Evolutionary conservation across 2,329 filamentous ascomycete genomes (phyloP).

Genomic region (Leptographium lundbergii): DNA sequence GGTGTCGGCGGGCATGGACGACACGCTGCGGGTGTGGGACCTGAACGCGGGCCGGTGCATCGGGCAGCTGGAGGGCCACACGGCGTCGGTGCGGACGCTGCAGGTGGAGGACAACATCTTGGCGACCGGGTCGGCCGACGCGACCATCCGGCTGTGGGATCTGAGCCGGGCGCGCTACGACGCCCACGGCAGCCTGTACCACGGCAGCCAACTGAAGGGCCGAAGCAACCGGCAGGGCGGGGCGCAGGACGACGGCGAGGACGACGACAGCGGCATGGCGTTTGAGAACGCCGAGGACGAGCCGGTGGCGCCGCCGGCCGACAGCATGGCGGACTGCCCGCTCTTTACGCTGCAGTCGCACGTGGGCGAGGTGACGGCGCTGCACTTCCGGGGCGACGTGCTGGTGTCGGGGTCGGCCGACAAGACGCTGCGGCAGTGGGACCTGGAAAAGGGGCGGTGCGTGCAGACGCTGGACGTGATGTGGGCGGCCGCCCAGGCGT

Average conservation of each 20-base stretch:
- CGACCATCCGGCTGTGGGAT: slow-evolving; percentile 91
- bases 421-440: slow-evolving; percentile 96
- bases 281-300: slow-evolving; percentile 61
- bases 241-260: slow-evolving; percentile 21
- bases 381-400: slow-evolving; percentile 80
- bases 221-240: slow-evolving; percentile 34
- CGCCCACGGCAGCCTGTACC: slow-evolving; percentile 49
- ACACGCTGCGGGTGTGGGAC: slow-evolving; percentile 93
- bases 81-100: slow-evolving; percentile 81
- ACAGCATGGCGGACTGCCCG: slow-evolving; percentile 79
- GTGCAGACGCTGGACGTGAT: slow-evolving; percentile 96
- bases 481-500: slow-evolving; percentile 91
- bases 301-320: slow-evolving; percentile 56
- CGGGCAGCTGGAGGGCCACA: slow-evolving; percentile 82
- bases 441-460: slow-evolving; percentile 91
- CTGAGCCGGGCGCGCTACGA: slow-evolving; percentile 78
- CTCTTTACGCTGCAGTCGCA: slow-evolving; percentile 84
- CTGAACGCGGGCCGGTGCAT: slow-evolving; percentile 87
- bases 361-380: slow-evolving; percentile 84
- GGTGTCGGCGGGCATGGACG: slow-evolving; percentile 84
- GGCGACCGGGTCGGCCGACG: slow-evolving; percentile 88
- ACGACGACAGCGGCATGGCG: slow-evolving; percentile 55
- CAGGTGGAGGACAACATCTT: slow-evolving; percentile 95
- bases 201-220: too few species aligned
- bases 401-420: slow-evolving; percentile 93